A percentile compares a stretch with the other conserved stretches of the same genome.
phyloP scores from a whole-genome alignment of 2,329 filamentous ascomycete species.

The Parascedosporium putredinis region DNA sequence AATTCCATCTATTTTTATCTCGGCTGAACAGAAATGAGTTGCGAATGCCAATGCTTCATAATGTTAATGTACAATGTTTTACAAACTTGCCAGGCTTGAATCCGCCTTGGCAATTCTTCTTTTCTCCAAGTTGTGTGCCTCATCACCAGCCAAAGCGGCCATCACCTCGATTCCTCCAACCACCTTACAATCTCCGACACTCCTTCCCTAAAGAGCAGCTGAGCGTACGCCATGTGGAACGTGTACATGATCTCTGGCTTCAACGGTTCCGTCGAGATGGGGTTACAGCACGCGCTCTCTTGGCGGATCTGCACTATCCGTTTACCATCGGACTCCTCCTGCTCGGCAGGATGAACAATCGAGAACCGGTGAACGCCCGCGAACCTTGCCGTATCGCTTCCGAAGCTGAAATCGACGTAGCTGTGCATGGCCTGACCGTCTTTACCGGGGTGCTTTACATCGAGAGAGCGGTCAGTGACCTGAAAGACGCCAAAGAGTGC shows the following conservation, averaged over 20 bases:
- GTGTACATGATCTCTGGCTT: conserved; percentile 10
- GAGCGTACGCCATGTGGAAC: conserved; percentile 18
- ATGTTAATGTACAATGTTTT: too few relatives aligned
- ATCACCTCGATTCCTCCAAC: not conserved
- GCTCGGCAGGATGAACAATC: conserved; percentile 13
- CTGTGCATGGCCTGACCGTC: conserved; percentile 12
- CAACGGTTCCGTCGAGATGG: conserved; percentile 13
- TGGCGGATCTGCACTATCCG: conserved; percentile 10
- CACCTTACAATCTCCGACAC: conserved; percentile 13
- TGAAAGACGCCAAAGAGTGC: conserved; percentile 19
- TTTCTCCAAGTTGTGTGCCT: too few relatives aligned
- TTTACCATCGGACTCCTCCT: not conserved
- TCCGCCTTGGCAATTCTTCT: too few relatives aligned
- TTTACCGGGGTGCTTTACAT: not conserved
- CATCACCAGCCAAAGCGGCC: too few relatives aligned
- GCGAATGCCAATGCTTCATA: too few relatives aligned
- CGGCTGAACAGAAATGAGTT: too few relatives aligned
- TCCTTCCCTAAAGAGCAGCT: conserved; percentile 17
- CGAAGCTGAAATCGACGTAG: conserved; percentile 20
- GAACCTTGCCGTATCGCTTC: conserved; percentile 16
- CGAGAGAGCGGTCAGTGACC: conserved; percentile 12
- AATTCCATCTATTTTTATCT: too few relatives aligned
- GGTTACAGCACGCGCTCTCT: conserved; percentile 18
- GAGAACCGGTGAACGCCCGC: conserved; percentile 20
- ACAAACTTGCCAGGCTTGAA: too few relatives aligned